Evolutionary conservation across 306 rosid species (phyloP).

Genomic region (Vigna radiata): DNA sequence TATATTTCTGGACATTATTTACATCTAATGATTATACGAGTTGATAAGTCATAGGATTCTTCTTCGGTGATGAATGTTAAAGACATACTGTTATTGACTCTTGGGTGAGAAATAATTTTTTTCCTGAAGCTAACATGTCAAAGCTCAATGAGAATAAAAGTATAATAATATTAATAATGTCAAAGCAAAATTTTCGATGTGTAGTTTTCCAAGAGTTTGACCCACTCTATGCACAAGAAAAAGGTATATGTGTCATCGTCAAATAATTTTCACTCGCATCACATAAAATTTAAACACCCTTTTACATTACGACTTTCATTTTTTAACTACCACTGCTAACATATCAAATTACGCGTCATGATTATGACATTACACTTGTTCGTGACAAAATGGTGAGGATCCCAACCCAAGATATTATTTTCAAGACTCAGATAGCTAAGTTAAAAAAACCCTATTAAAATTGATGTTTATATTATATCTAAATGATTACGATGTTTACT

Average conservation of each 20-base stretch:
- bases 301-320: not conserved
- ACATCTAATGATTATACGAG: not conserved
- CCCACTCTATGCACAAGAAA: not conserved
- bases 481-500: conserved; percentile 27
- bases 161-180: conserved; percentile 10
- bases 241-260: not conserved
- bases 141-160: not conserved
- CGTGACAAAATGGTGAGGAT: not conserved
- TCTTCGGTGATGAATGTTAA: not conserved
- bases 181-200: not conserved
- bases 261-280: not conserved
- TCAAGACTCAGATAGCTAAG: not conserved
- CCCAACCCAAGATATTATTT: not conserved
- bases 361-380: conserved; percentile 37
- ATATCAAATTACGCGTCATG: conserved; percentile 2
- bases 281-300: not conserved
- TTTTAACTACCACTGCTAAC: not conserved
- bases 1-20: not conserved
- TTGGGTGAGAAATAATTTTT: not conserved
- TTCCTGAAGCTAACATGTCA: conserved; percentile 25
- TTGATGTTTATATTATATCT: conserved; percentile 37
- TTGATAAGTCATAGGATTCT: not conserved
- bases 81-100: not conserved
- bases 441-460: conserved; percentile 13
- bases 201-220: conserved; percentile 13